Percentiles rank a stretch among this genome's conserved stretches.
Conservation (phyloP, 768 basidiomycete genomes). For the Phanerochaete sordida region DNA sequence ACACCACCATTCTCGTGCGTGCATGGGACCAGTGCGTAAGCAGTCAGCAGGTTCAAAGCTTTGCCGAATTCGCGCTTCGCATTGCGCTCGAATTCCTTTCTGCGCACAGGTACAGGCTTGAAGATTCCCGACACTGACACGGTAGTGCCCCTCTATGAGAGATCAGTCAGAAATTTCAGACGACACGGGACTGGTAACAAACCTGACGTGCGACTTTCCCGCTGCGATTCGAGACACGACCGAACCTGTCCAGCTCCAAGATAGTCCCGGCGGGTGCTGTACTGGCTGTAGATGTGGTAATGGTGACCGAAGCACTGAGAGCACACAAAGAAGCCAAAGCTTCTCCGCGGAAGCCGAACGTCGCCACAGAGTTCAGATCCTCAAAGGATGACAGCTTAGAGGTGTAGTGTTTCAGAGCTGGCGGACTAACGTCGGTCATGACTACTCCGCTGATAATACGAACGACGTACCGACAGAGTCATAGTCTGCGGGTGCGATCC, state of each 20-base stretch:
- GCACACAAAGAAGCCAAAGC: conserved; percentile 93
- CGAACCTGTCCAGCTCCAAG: conserved; percentile 69
- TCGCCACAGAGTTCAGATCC: conserved; percentile 67
- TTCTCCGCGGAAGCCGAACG: conserved; percentile 96
- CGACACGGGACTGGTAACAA: not conserved
- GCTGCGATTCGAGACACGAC: conserved; percentile 48
- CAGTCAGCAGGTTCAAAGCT: conserved; percentile 74
- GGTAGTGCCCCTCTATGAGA: conserved; percentile 79
- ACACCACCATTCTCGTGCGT: conserved; percentile 53
- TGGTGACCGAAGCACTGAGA: conserved; percentile 60
- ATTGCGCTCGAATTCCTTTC: conserved; percentile 89
- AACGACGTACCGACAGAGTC: conserved; percentile 66
- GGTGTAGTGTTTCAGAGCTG: conserved; percentile 89
- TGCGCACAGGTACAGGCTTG: conserved; percentile 78
- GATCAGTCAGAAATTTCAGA: not conserved
- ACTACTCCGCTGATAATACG: not conserved
- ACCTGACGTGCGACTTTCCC: conserved; percentile 79
- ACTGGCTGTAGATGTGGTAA: conserved; percentile 69
- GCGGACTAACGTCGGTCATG: not conserved
- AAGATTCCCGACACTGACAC: conserved; percentile 72
- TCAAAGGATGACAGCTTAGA: conserved; percentile 81
- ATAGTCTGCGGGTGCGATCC: conserved; percentile 77
- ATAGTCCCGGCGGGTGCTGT: conserved; percentile 77
- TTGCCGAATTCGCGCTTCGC: conserved; percentile 88
- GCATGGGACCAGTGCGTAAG: conserved; percentile 88